phyloP scores from a whole-genome alignment of 2,329 filamentous ascomycete genomes.

The Microdochium bolleyi region DNA sequence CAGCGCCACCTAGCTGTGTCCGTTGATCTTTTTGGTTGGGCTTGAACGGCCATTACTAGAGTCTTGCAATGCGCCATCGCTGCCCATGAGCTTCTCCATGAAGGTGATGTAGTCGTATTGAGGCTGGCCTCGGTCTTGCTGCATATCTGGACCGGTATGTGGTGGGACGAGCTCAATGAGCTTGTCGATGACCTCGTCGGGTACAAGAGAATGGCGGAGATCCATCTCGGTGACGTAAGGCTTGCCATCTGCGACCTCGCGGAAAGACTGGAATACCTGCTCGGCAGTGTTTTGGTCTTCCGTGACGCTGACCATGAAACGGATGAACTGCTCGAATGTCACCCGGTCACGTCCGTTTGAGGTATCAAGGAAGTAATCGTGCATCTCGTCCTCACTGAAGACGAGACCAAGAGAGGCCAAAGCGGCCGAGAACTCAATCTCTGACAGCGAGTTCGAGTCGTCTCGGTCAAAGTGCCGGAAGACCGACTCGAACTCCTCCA shows the following conservation, averaged over 20 bases:
- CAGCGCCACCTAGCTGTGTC: constrained; percentile 7
- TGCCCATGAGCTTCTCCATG: constrained; percentile 75
- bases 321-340: constrained; percentile 97
- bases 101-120: constrained; percentile 97
- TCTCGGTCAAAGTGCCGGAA: constrained; percentile 98
- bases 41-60: constrained; percentile 19
- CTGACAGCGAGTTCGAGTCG: constrained; percentile 78
- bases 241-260: constrained; percentile 95
- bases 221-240: constrained; percentile 98
- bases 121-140: constrained; percentile 72
- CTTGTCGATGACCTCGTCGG: constrained; percentile 94
- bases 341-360: constrained; percentile 72
- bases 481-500: constrained; percentile 97
- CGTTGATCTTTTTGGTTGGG: constrained; percentile 17
- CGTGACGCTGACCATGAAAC: constrained; percentile 98
- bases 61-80: constrained; percentile 11
- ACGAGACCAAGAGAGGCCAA: constrained; percentile 91
- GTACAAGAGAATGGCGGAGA: constrained; percentile 86
- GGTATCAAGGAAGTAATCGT: constrained; percentile 86
- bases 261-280: constrained; percentile 96
- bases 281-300: constrained; percentile 98
- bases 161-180: constrained; percentile 78
- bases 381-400: constrained; percentile 97
- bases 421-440: constrained; percentile 93
- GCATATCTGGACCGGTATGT: constrained; percentile 78